A percentile compares a stretch with the other conserved stretches of the same genome.
phyloP scores from a whole-genome alignment of 1,284 basidiomycete species.

The Austroboletus sp. region DNA sequence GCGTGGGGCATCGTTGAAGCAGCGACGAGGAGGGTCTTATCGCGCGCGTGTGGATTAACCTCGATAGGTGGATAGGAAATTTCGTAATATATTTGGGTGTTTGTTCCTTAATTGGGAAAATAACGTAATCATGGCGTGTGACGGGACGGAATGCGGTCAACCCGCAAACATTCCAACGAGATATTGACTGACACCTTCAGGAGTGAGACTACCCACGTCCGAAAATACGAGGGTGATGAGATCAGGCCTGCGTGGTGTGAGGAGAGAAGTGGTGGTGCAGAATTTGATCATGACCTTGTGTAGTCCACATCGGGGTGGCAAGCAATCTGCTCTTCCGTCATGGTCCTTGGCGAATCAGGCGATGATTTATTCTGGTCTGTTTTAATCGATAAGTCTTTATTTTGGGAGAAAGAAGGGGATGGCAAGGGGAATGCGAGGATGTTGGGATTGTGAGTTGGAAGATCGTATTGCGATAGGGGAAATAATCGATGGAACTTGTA shows the following conservation, averaged over 20 bases:
- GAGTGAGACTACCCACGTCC: slow-evolving; percentile 86
- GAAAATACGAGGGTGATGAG: slow-evolving; percentile 86
- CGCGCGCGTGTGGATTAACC: slow-evolving; percentile 13
- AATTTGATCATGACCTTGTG: slow-evolving; percentile 51
- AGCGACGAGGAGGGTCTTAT: slow-evolving; percentile 5
- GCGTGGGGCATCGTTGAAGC: slow-evolving; percentile 7
- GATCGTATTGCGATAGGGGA: slow-evolving; percentile 92
- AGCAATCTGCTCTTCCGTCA: slow-evolving; percentile 68
- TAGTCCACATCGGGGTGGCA: slow-evolving; percentile 79
- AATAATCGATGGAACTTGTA: slow-evolving; percentile 98
- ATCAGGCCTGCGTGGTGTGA: slow-evolving; percentile 57
- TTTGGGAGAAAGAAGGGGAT: slow-evolving; percentile 25
- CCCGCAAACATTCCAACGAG: slow-evolving; percentile 86
- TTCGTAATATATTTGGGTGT: slow-evolving; percentile 10
- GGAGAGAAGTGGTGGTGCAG: slow-evolving; percentile 11
- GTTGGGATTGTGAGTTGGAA: slow-evolving; percentile 74
- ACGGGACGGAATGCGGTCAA: slow-evolving; percentile 28
- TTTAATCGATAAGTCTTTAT: slow-evolving; percentile 8
- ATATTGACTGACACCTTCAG: slow-evolving; percentile 86
- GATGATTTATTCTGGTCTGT: slow-evolving; percentile 20
- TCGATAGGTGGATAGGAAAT: slow-evolving; percentile 4
- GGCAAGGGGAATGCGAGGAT: slow-evolving; percentile 58
- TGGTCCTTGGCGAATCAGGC: slow-evolving; percentile 35
- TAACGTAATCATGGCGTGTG: slow-evolving; percentile 35
- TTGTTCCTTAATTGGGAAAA: slow-evolving; percentile 27